Percentiles rank a stretch among this genome's conserved stretches.
phyloP scores from a whole-genome alignment of 768 basidiomycete genomes.

The Glaciozyma martinii region DNA sequence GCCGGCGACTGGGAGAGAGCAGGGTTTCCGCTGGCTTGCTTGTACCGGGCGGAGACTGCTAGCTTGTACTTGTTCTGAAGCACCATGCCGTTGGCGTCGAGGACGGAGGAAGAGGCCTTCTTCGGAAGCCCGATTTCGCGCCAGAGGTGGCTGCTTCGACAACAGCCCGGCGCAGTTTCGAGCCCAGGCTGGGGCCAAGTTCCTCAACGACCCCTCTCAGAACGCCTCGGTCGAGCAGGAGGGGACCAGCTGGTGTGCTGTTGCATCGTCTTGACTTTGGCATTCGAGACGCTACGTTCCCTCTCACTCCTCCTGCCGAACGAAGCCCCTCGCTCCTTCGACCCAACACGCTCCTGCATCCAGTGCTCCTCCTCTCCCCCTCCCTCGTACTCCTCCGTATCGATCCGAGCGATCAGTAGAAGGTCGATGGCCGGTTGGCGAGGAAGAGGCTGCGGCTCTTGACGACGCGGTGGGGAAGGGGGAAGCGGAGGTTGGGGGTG shows the following conservation, averaged over 20 bases:
- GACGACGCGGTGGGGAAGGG: constrained; percentile 71
- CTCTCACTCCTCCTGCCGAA: neutral
- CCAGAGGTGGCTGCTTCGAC: too few species aligned
- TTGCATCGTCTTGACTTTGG: too few species aligned
- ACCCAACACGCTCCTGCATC: neutral
- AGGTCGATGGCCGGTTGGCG: constrained; percentile 43
- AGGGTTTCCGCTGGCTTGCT: neutral
- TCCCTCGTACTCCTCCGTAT: neutral
- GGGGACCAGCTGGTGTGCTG: too few species aligned
- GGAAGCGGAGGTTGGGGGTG: constrained; percentile 86
- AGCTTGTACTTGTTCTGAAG: constrained; percentile 8
- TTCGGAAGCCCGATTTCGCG: too few species aligned
- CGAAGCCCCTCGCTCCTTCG: neutral
- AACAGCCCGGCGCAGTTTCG: too few species aligned
- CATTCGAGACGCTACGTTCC: too few species aligned
- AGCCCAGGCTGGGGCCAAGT: too few species aligned
- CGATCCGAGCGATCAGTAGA: constrained; percentile 30
- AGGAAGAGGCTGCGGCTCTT: constrained; percentile 74
- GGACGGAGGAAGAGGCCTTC: neutral
- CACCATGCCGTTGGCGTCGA: neutral
- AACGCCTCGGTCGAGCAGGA: too few species aligned
- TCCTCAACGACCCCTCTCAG: too few species aligned
- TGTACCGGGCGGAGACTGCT: neutral
- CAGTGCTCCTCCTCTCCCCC: neutral
- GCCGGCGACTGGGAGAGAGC: neutral